Evolutionary conservation across 208 protist genomes (phyloP).

Genomic region (Leishmania amazonensis): DNA sequence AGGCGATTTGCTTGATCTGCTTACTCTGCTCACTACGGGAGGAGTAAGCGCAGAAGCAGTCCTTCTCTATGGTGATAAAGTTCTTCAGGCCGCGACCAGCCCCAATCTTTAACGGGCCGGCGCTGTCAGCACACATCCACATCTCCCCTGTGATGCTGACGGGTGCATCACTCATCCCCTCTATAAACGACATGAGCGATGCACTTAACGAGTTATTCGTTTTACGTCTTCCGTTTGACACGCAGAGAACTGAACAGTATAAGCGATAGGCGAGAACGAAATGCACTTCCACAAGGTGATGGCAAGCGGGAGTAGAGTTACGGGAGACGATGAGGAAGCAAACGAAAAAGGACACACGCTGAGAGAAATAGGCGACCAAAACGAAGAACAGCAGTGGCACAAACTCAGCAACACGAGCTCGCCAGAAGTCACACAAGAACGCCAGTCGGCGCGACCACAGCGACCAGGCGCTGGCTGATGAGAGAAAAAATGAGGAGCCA

Average conservation of each 20-base stretch:
- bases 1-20: constrained; percentile 63
- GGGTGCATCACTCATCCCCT: constrained; percentile 51
- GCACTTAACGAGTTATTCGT: neutral
- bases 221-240: neutral
- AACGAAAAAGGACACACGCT: neutral
- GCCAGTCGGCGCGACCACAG: no score
- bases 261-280: neutral
- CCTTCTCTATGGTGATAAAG: constrained; percentile 67
- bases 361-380: neutral
- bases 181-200: constrained; percentile 20
- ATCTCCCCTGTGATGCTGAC: constrained; percentile 77
- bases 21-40: constrained; percentile 51
- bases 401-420: neutral
- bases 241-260: neutral
- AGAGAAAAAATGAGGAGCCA: constrained; percentile 13
- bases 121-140: constrained; percentile 78
- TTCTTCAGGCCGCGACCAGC: constrained; percentile 78
- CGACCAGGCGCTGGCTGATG: neutral
- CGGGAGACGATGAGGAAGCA: neutral
- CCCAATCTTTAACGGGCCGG: constrained; percentile 62
- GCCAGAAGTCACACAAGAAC: neutral
- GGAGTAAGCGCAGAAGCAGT: constrained; percentile 72
- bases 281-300: neutral
- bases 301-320: neutral
- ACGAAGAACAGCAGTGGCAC: neutral